Evolutionary conservation across 2,329 filamentous ascomycete genomes (phyloP), one percentile per base, ranked within the genome.

Genomic region (Claviceps capensis): DNA sequence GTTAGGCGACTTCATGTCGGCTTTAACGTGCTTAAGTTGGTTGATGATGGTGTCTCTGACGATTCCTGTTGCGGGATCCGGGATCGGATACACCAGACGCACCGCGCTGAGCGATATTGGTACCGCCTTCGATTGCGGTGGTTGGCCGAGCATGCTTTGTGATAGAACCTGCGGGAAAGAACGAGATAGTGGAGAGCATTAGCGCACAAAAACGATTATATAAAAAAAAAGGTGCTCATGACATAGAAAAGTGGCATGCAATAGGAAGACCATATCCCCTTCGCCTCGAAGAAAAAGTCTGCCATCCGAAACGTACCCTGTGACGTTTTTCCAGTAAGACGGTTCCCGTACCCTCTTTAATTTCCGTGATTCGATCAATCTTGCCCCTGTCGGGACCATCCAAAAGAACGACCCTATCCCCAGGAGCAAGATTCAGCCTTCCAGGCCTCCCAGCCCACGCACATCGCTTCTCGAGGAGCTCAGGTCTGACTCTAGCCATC

Each of bases 351-450:
- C 68, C 71, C 11, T 75, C 67, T 4, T 80, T 69, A 46, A 94
- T 71, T 1, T 71, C 65, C 54, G 65, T 67, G 45, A 97, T 79
- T n/a, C 72, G 71, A 49, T 87, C 86, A 67, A 98, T 93, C 71
- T 84, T 87, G 61, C 89, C 89, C 71, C 83, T 85, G 62, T 93
- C 86, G 38, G 76, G 77, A 8, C 91, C 90, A 55, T 84, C 80
- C 51, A 88, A 70, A 53, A 97, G 71, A 50, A 91, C 86, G 36
- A 96, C 89, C 54, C 93, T 79, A 68, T 97, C 93, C 6, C 83
- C 82, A 4, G 69, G 63, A 23, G 75, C 77, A 53, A 90, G 71
- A 58, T 81, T 84, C 55, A 86, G 72, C 65, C 76, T 75, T 58
- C 72, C 71, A 36, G 67, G 58, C 38, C 73, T 74, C 45, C 78